Evolutionary conservation across 2,329 filamentous ascomycete genomes (phyloP).

Genomic region (Hypoxylon sp.): DNA sequence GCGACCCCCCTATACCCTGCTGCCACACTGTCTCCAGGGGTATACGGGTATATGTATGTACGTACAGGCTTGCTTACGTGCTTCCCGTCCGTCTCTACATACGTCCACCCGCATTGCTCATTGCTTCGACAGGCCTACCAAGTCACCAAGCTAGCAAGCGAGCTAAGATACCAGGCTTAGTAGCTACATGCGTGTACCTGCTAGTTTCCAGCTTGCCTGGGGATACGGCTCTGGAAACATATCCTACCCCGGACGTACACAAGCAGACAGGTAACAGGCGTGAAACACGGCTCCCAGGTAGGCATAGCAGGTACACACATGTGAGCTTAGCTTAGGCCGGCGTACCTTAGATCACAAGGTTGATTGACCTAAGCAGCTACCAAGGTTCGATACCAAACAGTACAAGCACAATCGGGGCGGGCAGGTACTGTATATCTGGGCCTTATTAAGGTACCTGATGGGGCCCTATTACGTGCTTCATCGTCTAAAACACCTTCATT

Average conservation of each 20-base stretch:
- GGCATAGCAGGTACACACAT: no score
- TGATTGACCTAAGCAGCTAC: no score
- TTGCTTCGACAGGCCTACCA: no score
- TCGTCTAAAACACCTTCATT: conserved; percentile 27
- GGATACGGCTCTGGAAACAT: conserved; percentile 12
- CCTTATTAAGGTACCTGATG: conserved; percentile 33
- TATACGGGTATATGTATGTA: not conserved
- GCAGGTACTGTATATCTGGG: conserved; percentile 32
- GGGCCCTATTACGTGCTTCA: conserved; percentile 37
- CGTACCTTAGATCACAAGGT: conserved; percentile 21
- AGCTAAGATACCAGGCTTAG: no score
- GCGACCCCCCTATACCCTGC: no score
- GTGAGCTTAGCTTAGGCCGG: conserved; percentile 23
- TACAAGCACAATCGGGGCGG: no score
- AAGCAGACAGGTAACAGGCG: conserved; percentile 31
- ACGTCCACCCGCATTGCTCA: not conserved
- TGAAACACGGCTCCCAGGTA: no score
- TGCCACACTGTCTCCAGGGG: not conserved
- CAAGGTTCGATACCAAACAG: conserved; percentile 9
- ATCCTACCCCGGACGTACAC: conserved; percentile 10
- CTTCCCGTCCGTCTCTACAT: not conserved
- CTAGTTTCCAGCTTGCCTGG: conserved; percentile 28
- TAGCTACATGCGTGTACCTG: conserved; percentile 9
- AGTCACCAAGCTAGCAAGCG: no score
- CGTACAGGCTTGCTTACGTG: no score